phyloP scores from a whole-genome alignment of 2,329 filamentous ascomycete genomes.

The Aspergillus felis region DNA sequence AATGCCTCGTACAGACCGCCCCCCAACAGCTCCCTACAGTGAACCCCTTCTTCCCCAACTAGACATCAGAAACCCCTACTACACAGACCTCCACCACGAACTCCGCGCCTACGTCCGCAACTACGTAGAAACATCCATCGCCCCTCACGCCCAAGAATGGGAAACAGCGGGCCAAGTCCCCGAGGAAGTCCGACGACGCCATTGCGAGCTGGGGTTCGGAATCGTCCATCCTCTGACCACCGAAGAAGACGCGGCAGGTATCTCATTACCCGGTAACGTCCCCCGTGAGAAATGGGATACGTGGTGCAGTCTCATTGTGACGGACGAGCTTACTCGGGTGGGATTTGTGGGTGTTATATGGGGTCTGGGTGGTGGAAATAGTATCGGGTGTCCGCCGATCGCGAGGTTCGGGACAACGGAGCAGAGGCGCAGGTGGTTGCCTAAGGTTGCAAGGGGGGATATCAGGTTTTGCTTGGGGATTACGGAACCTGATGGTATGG shows the following conservation, averaged over 20 bases:
- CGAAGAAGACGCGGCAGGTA: constrained; percentile 35
- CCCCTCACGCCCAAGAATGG: constrained; percentile 61
- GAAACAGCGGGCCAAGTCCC: constrained; percentile 56
- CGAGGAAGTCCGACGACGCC: constrained; percentile 34
- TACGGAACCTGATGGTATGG: constrained; percentile 57
- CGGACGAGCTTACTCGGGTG: constrained; percentile 54
- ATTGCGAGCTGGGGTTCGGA: constrained; percentile 38
- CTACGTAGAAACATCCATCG: constrained; percentile 57
- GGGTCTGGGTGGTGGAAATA: constrained; percentile 56
- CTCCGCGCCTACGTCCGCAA: constrained; percentile 55
- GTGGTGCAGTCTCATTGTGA: constrained; percentile 54
- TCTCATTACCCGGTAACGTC: constrained; percentile 45
- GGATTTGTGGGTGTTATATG: constrained; percentile 56
- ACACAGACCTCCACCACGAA: constrained; percentile 58
- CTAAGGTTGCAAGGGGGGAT: constrained; percentile 55
- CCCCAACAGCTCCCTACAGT: constrained; percentile 35
- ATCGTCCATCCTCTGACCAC: constrained; percentile 37
- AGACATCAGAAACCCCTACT: constrained; percentile 49
- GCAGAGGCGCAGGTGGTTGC: constrained; percentile 58
- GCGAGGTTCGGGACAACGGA: constrained; percentile 58
- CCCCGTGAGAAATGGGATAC: constrained; percentile 50
- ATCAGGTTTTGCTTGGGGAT: constrained; percentile 62
- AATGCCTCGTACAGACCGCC: constrained; percentile 17
- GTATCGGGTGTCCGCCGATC: constrained; percentile 62
- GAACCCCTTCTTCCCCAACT: constrained; percentile 47